Evolutionary conservation across 1,284 basidiomycete genomes (phyloP), one percentile per base, ranked within the genome.

Genomic region (Apiotrichum gracile): DNA sequence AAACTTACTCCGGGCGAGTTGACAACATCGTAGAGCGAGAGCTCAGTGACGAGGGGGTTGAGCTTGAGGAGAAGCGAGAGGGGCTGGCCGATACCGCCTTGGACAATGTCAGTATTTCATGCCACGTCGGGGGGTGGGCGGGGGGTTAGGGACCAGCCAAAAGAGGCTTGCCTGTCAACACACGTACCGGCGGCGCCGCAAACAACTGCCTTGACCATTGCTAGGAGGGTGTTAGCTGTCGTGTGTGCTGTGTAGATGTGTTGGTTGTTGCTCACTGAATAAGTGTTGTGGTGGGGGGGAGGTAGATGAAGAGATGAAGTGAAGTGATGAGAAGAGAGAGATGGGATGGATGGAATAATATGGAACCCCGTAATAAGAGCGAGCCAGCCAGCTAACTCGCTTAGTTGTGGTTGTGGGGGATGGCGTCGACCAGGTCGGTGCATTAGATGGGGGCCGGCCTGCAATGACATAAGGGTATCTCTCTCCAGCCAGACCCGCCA

Each of bases 181-280:
- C n/a, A 71, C 75, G 55, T 64, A 89, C 89, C 90, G 77, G 89
- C 85, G 78, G 90, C 90, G 76, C 90, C 90, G 67, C 91, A 88
- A 65, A 93, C 91, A 69, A 88, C 88, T 79, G 85, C 90, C 79
- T 94, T 93, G 71, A 88, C 85, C 88, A 91, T 88, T 64, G 63
- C 75, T 56, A 48, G 21, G 31, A 51, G 45, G 52, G 43, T 34
- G 52, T 50, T 29, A 49, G 49, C 53, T 37, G 22, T 10, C 7
- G 27, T 7, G 27, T 4, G 34, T n/a, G 34, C 24, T 34, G 17
- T 19, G 17, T 37, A 33, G 7, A 40, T 25, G 22, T 21, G 25
- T 5, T 17, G 45, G 19, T 24, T 21, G 43, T 17, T 47, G 37
- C 41, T 47, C 45, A 55, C 54, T 56, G 51, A 44, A 24, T 38